phyloP scores from a whole-genome alignment of 768 basidiomycete genomes.

The Lactarius indigo region DNA sequence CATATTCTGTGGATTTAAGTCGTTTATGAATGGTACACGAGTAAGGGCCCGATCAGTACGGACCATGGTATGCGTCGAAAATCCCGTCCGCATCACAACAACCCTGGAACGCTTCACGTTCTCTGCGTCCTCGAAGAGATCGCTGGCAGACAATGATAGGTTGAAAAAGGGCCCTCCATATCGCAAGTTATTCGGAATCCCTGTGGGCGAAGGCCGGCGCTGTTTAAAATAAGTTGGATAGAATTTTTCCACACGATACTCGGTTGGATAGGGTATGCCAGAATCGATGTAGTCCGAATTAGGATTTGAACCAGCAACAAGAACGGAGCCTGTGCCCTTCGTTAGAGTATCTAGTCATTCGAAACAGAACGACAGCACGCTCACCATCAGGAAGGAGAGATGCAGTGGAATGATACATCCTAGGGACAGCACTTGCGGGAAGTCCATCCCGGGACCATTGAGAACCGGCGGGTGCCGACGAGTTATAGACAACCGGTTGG shows the following conservation, averaged over 20 bases:
- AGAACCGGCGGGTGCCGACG: conserved; percentile 51
- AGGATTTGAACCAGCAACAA: conserved; percentile 79
- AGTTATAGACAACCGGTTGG: conserved; percentile 64
- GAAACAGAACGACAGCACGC: conserved; percentile 4
- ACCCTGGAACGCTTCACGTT: conserved; percentile 51
- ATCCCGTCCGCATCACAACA: conserved; percentile 62
- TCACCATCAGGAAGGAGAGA: conserved; percentile 62
- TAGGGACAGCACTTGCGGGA: conserved; percentile 54
- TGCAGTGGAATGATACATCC: conserved; percentile 81
- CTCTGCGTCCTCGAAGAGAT: conserved; percentile 48
- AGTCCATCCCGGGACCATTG: conserved; percentile 68
- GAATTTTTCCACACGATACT: conserved; percentile 76
- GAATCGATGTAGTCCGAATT: conserved; percentile 62
- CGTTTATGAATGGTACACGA: background rate
- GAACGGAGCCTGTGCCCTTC: conserved; percentile 49
- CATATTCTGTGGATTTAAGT: conserved; percentile 49
- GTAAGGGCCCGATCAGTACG: conserved; percentile 22
- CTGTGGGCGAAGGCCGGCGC: conserved; percentile 56
- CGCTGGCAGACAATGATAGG: conserved; percentile 51
- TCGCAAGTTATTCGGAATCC: conserved; percentile 50
- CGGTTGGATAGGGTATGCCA: conserved; percentile 54
- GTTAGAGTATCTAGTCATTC: background rate
- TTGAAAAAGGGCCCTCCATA: conserved; percentile 82
- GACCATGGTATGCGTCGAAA: conserved; percentile 77
- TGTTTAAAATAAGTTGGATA: conserved; percentile 70